Evolutionary conservation across 75 land plant genomes (phyloP).

Genomic region (Adiantum capillusveneris): DNA sequence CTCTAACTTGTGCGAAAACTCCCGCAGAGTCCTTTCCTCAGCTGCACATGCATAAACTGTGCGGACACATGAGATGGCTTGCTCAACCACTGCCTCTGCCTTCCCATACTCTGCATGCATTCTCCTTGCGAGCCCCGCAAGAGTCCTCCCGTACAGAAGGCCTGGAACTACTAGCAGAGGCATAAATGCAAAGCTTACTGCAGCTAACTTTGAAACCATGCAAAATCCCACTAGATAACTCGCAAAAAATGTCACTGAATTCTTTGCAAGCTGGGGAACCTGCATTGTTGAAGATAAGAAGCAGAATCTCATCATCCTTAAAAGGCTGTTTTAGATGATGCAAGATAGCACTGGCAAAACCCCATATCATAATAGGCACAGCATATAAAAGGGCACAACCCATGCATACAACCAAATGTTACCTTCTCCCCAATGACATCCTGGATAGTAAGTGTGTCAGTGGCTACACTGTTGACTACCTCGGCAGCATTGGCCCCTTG

Average conservation of each 20-base stretch:
- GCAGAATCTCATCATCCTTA: no score
- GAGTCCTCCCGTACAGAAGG: slow-evolving; percentile 12
- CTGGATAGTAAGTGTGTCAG: no score
- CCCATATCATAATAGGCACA: no score
- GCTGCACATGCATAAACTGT: slow-evolving; percentile 31
- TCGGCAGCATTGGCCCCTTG: no score
- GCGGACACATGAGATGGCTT: slow-evolving; percentile 22
- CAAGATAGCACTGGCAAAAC: no score
- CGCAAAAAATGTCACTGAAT: slow-evolving; percentile 12
- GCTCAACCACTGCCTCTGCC: slow-evolving; percentile 20
- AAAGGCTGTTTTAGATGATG: no score
- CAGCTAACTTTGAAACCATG: slow-evolving; percentile 21
- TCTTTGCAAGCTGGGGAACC: slow-evolving; percentile 25
- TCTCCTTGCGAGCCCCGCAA: slow-evolving; percentile 1
- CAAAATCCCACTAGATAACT: slow-evolving; percentile 17
- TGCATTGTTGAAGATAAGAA: no score
- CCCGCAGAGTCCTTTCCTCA: slow-evolving; percentile 11
- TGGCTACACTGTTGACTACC: no score
- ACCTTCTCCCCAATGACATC: no score
- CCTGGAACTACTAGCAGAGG: slow-evolving; percentile 24
- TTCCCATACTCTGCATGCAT: slow-evolving; percentile 5
- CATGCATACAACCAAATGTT: no score
- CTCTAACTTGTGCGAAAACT: slow-evolving; percentile 12
- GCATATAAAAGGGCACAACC: no score
- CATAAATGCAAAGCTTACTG: slow-evolving; percentile 15